Base-by-base conservation (phyloP, 768 basidiomycete genomes). In the Tricholoma sp. region DNA sequence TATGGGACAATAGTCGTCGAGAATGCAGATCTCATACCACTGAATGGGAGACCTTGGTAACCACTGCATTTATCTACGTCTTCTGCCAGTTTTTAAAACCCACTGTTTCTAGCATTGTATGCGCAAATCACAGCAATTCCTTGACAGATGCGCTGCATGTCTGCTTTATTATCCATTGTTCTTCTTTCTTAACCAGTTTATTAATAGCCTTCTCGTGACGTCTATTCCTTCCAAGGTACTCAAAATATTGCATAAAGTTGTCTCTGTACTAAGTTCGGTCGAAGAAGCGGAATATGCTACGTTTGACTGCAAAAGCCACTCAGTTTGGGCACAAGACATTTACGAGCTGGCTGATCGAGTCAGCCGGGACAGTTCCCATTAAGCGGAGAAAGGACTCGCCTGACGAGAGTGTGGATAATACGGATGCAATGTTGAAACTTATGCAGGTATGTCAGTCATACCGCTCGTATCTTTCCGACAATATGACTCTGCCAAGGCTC, bases 1-100 rank as follows among this genome's bases (percentile, higher is more conserved):
- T 95, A 95, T 69, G 90, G 90, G 1, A 82, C 86, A 9, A 92
- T 95, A 55, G 89, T 94, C 24, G 80, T 95, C 13, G 91, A 95
- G 69, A 89, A 89, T 65, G 75, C 76, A 3, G 74, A 91, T 47
- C 71, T 82, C 51, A 83, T 95, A 51, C 90, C 91, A 18, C 70
- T 75, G 63, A 85, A 80, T 10, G 93, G 92, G 3, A 72, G 76
- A 53, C 89, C 93, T 62, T 91, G 88, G 91, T 89, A 61, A 61
- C 75, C 49, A 10, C 24, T n/a, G 24, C 24, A 29, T 41, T 50
- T 53, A 57, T 47, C 51, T 24, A 9, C 44, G 45, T 29, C 8
- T 8, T 48, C 17, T 1, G 1, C 2, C 41, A 20, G 34, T 9
- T 42, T 17, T 37, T 47, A n/a, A 48, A 50, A 42, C 51, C 50